phyloP scores from a whole-genome alignment of 306 rosid genomes.

The Acacia acuminata region DNA sequence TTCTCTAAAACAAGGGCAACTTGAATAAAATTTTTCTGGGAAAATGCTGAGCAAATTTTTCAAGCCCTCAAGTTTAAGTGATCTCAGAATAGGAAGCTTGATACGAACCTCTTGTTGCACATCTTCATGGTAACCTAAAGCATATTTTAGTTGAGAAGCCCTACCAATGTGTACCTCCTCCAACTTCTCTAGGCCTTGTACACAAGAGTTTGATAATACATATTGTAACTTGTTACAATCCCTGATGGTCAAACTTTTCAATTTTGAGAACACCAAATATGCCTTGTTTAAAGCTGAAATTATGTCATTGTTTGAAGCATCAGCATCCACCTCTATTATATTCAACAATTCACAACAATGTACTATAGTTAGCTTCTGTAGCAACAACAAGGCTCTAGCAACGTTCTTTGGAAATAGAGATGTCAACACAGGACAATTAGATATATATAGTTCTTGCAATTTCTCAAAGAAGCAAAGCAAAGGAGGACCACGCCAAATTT shows the following conservation, averaged over 20 bases:
- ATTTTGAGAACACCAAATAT: background rate
- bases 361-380: background rate
- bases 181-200: background rate
- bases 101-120: background rate
- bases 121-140: background rate
- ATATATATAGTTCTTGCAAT: background rate
- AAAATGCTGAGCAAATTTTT: background rate
- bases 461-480: background rate
- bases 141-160: background rate
- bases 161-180: background rate
- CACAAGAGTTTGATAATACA: background rate
- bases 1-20: constrained; percentile 2
- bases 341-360: background rate
- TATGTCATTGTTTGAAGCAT: background rate
- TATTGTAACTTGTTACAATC: background rate
- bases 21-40: background rate
- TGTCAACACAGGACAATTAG: background rate
- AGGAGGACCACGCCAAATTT: constrained; percentile 4
- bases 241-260: background rate
- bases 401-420: background rate
- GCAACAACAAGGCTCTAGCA: background rate
- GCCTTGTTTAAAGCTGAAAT: background rate
- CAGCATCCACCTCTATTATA: background rate
- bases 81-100: background rate
- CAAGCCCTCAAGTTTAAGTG: background rate